Percentiles rank a stretch among this genome's conserved stretches.
Conservation (phyloP, 768 basidiomycete genomes). For the Rubroboletus pulcherrimus region DNA sequence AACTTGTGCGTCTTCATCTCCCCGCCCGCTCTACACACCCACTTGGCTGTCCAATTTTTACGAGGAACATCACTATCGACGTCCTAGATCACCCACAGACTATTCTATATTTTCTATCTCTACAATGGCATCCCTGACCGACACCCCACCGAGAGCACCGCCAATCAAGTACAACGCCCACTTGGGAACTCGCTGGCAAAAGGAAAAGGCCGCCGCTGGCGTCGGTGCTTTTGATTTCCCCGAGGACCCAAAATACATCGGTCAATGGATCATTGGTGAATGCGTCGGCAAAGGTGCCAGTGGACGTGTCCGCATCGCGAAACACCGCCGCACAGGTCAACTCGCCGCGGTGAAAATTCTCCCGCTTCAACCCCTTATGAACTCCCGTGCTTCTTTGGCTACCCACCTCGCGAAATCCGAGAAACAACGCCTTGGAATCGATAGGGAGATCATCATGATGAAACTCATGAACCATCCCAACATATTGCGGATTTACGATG, state of each 20-base stretch:
- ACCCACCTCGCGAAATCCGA: conserved; percentile 70
- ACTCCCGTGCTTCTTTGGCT: conserved; percentile 64
- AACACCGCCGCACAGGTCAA: conserved; percentile 79
- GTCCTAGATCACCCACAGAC: conserved; percentile 9
- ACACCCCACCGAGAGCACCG: conserved; percentile 65
- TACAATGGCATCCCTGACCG: conserved; percentile 31
- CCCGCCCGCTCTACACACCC: conserved; percentile 5
- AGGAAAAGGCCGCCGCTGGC: conserved; percentile 81
- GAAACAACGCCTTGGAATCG: conserved; percentile 81
- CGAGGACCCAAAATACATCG: conserved; percentile 81
- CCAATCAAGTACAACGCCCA: conserved; percentile 69
- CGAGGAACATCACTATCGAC: conserved; percentile 14
- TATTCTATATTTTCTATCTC: not conserved
- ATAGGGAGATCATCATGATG: conserved; percentile 97
- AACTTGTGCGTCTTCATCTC: conserved; percentile 4
- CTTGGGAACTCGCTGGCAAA: conserved; percentile 80
- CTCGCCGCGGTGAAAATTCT: conserved; percentile 97
- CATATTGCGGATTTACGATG: conserved; percentile 92
- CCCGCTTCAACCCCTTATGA: conserved; percentile 73
- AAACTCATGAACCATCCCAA: conserved; percentile 99
- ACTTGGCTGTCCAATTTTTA: not conserved
- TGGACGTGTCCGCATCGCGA: conserved; percentile 92
- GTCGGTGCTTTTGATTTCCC: conserved; percentile 73
- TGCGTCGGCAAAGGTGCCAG: conserved; percentile 93
- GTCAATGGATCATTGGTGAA: conserved; percentile 91